Evolutionary conservation across 805 yeast species (phyloP), one percentile per base, ranked within the genome.

Genomic region (Tetrapisispora nanseiensis): DNA sequence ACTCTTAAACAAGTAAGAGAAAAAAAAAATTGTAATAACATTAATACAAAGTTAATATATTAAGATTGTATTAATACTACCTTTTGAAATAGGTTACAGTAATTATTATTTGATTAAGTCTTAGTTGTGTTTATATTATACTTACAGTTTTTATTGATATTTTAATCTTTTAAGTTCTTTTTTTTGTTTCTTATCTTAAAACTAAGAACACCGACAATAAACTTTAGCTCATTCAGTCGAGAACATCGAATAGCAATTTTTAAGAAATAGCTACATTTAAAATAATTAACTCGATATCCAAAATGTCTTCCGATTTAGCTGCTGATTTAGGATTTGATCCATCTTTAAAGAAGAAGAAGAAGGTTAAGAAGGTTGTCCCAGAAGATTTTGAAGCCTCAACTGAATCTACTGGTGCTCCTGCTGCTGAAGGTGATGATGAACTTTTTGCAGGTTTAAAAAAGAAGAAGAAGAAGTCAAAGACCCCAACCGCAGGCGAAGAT

Each of bases 401-500:
- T 51, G 63, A 61, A 29, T 47, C 51, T 16, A 37, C 43, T 48
- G 48, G 46, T 43, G 52, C 48, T 31, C 49, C 47, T 26, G 15
- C 30, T 11, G 52, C 49, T 6, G 72, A 66, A 44, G 71, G 67
- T 44, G 79, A 74, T 42, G 86, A 80, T 49, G 87, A 80, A 48
- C 65, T 85, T 67, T 79, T 85, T 55, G 74, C 86, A 26, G 90
- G 92, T 9, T 68, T 86, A 59, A 85, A 83, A 66, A 84, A 84
- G 69, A 85, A 86, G 74, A 78, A 86, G 76, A 85, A 84, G 82
- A 75, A 84, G 66, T 68, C 78, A 49, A 63, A 66, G 69, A 67
- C 46, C 50, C 50, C 44, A 4, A 37, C 59, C 37, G 64, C 48
- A 30, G 63, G 61, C 8, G 64, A 61, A 9, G 72, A 62, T 4